A percentile compares a stretch with the other conserved stretches of the same genome.
phyloP scores from a whole-genome alignment of 2,329 filamentous ascomycete genomes.

The Sarocladium kiliense region DNA sequence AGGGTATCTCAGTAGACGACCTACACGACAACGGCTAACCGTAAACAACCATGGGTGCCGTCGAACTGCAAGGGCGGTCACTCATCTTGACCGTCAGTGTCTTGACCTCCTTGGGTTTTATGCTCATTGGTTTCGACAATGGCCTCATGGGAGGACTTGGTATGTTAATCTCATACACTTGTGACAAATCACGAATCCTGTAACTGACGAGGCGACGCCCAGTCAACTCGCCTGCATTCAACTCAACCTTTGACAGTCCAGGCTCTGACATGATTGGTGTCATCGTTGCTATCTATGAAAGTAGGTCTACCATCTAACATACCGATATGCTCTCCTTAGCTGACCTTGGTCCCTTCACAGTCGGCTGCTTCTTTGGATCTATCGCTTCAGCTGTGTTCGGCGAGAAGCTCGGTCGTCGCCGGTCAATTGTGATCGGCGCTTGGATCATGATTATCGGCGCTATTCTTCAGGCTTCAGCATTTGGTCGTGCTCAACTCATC shows the following conservation, averaged over 20 bases:
- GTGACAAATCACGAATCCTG: background rate
- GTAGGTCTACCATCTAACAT: conserved; percentile 10
- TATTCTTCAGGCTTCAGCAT: conserved; percentile 4
- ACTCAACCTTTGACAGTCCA: conserved; percentile 33
- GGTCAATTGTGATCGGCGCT: conserved; percentile 25
- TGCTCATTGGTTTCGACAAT: conserved; percentile 44
- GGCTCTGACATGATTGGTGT: conserved; percentile 35
- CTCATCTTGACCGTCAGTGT: conserved; percentile 37
- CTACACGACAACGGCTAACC: no score
- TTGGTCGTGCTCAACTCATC: conserved; percentile 20
- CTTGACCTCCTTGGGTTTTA: conserved; percentile 40
- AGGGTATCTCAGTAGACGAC: no score
- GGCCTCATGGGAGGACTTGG: conserved; percentile 36
- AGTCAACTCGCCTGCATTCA: conserved; percentile 35
- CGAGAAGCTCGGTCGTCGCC: conserved; percentile 37
- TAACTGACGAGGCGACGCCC: conserved; percentile 16
- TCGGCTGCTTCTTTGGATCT: conserved; percentile 43
- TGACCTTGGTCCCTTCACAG: background rate
- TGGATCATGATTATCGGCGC: background rate
- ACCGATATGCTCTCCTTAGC: background rate
- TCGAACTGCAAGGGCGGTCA: conserved; percentile 9
- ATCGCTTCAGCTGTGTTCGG: conserved; percentile 33
- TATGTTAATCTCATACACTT: conserved; percentile 6
- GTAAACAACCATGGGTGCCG: background rate
- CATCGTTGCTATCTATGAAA: conserved; percentile 42